These are phyloP conservation scores for Trichoderma asperelloides DNA, from an alignment of 495 filamentous ascomycete species.

Conservation along the genomic window DNA sequence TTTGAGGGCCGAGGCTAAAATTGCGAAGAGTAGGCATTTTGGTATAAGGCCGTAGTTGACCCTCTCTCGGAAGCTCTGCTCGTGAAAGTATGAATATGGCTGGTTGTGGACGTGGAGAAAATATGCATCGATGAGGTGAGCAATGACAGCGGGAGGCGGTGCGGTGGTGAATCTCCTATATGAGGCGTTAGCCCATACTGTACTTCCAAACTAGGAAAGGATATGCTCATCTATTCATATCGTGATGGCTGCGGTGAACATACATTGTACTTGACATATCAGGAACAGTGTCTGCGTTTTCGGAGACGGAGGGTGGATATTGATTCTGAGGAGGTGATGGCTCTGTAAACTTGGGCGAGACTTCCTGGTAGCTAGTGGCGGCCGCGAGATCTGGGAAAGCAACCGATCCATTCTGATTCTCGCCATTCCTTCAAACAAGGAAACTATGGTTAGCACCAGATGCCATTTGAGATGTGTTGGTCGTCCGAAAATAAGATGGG, in stretches of 20 bases:
- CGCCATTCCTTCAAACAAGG: neutral
- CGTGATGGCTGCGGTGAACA: neutral
- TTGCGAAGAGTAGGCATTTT: neutral
- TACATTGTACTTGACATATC: neutral
- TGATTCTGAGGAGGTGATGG: constrained; percentile 1
- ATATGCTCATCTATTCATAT: too few species aligned
- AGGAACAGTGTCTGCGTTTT: neutral
- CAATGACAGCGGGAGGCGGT: neutral
- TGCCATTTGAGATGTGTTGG: neutral
- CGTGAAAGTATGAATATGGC: neutral
- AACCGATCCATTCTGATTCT: neutral
- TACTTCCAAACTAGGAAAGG: too few species aligned
- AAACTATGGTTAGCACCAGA: neutral
- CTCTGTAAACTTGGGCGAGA: neutral
- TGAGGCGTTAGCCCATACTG: neutral
- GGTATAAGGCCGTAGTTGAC: neutral
- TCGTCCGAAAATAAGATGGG: neutral
- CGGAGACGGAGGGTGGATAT: neutral
- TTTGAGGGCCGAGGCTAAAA: neutral
- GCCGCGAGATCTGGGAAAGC: neutral
- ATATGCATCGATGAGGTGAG: constrained; percentile 2
- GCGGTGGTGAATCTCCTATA: neutral
- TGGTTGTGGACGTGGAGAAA: constrained; percentile 1
- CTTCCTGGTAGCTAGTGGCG: neutral
- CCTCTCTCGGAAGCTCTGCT: constrained; percentile 1